Conservation (phyloP, 306 rosid species). For the Notholithocarpus densiflorus region DNA sequence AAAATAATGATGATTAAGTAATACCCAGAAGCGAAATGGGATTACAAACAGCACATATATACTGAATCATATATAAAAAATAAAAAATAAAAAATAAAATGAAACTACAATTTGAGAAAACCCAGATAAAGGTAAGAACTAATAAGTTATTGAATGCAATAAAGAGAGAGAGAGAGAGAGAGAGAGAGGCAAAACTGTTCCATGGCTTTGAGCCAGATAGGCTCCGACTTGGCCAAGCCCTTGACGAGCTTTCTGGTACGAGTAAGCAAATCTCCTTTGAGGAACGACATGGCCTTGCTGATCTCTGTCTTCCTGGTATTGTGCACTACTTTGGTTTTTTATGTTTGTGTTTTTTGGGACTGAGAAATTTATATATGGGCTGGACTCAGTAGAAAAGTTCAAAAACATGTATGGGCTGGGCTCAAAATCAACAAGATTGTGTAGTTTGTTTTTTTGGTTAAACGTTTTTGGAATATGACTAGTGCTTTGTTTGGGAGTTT, state of each 20-base stretch:
- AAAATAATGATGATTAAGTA: not conserved
- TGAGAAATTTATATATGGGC: too few species aligned
- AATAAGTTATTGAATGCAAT: not conserved
- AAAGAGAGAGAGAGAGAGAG: not conserved
- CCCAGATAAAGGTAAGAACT: not conserved
- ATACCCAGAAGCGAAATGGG: too few species aligned
- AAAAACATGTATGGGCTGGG: too few species aligned
- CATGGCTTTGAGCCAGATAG: constrained; percentile 95
- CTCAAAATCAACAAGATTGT: too few species aligned
- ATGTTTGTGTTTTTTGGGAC: too few species aligned
- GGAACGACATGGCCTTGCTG: constrained; percentile 59
- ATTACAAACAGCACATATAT: too few species aligned
- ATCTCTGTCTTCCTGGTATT: not conserved
- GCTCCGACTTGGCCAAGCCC: constrained; percentile 79
- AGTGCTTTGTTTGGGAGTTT: too few species aligned
- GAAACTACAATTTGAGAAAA: not conserved
- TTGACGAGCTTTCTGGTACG: constrained; percentile 77
- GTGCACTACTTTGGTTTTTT: too few species aligned
- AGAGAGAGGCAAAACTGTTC: constrained; percentile 50
- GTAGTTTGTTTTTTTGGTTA: too few species aligned
- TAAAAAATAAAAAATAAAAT: not conserved
- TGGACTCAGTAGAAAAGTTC: too few species aligned
- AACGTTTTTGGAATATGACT: too few species aligned
- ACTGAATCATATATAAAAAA: not conserved
- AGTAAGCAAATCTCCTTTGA: constrained; percentile 66